Conservation (phyloP, 139 green algal genomes). For the Chlamydomonas incerta region DNA sequence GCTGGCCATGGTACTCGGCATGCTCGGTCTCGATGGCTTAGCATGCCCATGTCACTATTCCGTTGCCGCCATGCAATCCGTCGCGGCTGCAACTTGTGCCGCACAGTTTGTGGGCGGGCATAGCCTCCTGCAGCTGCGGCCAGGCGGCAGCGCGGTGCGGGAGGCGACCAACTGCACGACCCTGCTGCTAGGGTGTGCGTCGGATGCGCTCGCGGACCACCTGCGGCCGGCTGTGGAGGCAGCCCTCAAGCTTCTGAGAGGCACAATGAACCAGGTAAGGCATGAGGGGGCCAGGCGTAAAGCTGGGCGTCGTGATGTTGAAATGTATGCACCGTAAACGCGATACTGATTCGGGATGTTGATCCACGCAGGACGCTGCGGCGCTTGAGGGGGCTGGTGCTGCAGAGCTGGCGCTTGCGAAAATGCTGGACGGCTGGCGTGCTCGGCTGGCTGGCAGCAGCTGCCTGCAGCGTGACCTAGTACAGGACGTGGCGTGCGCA, state of each 20-base stretch:
- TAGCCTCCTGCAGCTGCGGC: neutral
- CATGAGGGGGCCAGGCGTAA: neutral
- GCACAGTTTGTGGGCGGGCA: too few species aligned
- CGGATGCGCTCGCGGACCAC: neutral
- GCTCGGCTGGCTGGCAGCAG: neutral
- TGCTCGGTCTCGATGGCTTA: too few species aligned
- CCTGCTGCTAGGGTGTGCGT: neutral
- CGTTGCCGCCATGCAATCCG: too few species aligned
- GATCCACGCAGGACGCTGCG: neutral
- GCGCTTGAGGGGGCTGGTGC: too few species aligned
- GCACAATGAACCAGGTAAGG: neutral
- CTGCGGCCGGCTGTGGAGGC: neutral
- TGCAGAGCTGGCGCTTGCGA: too few species aligned
- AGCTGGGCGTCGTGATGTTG: too few species aligned
- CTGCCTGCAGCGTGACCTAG: neutral
- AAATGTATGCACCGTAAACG: too few species aligned
- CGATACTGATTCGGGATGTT: too few species aligned
- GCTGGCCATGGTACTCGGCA: neutral
- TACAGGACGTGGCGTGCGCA: too few species aligned
- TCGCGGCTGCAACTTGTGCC: conserved; percentile 4
- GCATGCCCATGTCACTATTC: too few species aligned
- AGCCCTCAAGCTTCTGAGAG: neutral
- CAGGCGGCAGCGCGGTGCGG: too few species aligned
- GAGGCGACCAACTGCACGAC: neutral
- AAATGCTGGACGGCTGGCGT: too few species aligned